These are phyloP conservation scores for Parasitella parasitica DNA, from an alignment of 371 early-diverging fungal species.

Conservation along the genomic window DNA sequence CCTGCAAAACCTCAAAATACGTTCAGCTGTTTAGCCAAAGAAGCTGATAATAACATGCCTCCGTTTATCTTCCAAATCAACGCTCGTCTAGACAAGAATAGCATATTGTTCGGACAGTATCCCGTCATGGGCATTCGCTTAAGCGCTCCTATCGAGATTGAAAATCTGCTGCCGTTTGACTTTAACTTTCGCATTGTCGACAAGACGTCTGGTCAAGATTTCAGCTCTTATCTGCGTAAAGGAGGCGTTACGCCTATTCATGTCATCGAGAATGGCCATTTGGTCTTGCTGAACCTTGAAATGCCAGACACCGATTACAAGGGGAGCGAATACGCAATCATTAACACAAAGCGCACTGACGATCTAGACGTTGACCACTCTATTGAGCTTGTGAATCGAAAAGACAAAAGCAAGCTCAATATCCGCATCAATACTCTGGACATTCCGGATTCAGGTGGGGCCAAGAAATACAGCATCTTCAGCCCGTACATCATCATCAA, in stretches of 20 bases:
- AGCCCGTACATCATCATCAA: constrained; percentile 87
- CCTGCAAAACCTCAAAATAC: constrained; percentile 37
- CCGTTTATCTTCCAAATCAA: constrained; percentile 77
- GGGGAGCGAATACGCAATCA: constrained; percentile 81
- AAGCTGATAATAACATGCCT: constrained; percentile 53
- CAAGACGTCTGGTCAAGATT: constrained; percentile 64
- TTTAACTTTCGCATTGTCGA: constrained; percentile 79
- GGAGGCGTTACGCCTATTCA: constrained; percentile 82
- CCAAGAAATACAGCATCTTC: constrained; percentile 65
- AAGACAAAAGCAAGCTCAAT: constrained; percentile 68
- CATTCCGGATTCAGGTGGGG: constrained; percentile 67
- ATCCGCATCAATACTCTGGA: constrained; percentile 59
- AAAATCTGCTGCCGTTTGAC: constrained; percentile 93
- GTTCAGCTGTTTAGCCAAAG: constrained; percentile 33
- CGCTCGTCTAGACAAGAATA: constrained; percentile 51
- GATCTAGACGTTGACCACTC: constrained; percentile 70
- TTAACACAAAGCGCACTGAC: constrained; percentile 75
- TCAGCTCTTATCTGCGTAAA: constrained; percentile 63
- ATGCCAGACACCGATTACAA: constrained; percentile 73
- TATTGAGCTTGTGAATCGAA: constrained; percentile 66
- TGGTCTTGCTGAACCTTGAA: constrained; percentile 75
- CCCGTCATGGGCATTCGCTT: constrained; percentile 84
- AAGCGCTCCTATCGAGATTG: constrained; percentile 90
- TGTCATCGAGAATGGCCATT: constrained; percentile 81
- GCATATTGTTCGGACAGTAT: constrained; percentile 64